Percentiles rank a stretch among this genome's conserved stretches.
phyloP scores from a whole-genome alignment of 192 early-diverging fungal species.

The Coemansia sp. region DNA sequence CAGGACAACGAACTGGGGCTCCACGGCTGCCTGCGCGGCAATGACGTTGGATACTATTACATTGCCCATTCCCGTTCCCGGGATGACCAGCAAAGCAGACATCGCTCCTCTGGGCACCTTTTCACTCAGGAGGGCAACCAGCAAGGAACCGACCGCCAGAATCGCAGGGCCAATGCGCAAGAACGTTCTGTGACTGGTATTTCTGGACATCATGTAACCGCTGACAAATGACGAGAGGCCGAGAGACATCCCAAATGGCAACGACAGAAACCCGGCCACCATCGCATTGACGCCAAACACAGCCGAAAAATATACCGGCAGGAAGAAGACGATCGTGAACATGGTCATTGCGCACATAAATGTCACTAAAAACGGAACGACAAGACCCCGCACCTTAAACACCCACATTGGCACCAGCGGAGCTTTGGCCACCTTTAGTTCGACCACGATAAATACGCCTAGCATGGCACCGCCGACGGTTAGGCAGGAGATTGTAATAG shows the following conservation, averaged over 20 bases:
- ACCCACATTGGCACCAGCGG: constrained; percentile 67
- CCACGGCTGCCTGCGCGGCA: constrained; percentile 69
- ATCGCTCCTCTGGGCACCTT: constrained; percentile 49
- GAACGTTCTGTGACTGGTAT: constrained; percentile 62
- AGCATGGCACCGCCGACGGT: constrained; percentile 33
- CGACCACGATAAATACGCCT: constrained; percentile 61
- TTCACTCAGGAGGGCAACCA: constrained; percentile 59
- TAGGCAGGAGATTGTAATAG: constrained; percentile 53
- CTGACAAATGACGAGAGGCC: constrained; percentile 67
- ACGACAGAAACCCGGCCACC: constrained; percentile 69
- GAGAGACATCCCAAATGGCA: constrained; percentile 74
- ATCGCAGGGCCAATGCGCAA: constrained; percentile 67
- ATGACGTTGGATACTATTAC: constrained; percentile 73
- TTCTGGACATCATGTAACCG: constrained; percentile 63
- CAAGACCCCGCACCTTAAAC: constrained; percentile 58
- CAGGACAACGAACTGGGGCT: constrained; percentile 59
- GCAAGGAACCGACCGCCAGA: constrained; percentile 59
- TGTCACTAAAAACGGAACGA: constrained; percentile 36
- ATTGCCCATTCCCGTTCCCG: constrained; percentile 74
- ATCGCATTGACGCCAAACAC: constrained; percentile 72
- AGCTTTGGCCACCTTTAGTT: constrained; percentile 53
- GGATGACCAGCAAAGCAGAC: constrained; percentile 64
- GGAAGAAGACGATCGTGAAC: constrained; percentile 59
- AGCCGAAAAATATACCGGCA: constrained; percentile 71
- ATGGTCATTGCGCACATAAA: constrained; percentile 51